phyloP scores from a whole-genome alignment of 768 basidiomycete species.

The Hydnomerulius pinastri region DNA sequence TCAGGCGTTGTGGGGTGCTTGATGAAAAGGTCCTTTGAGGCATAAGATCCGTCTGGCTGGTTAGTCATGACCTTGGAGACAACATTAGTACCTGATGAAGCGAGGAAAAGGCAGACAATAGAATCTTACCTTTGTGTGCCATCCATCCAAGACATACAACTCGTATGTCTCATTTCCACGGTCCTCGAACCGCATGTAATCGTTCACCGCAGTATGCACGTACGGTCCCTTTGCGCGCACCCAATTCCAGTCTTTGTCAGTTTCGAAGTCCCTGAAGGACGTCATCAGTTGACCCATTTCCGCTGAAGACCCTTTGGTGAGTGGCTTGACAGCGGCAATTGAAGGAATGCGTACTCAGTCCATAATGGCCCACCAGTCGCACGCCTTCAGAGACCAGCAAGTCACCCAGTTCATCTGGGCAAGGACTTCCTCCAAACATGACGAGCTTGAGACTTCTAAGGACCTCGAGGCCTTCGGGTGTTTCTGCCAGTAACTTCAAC shows the following conservation, averaged over 20 bases:
- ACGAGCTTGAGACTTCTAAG: conserved; percentile 50
- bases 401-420: conserved; percentile 57
- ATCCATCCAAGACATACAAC: conserved; percentile 51
- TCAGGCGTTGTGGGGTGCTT: conserved; percentile 44
- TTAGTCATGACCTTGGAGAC: conserved; percentile 34
- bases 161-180: conserved; percentile 46
- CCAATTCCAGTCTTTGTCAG: conserved; percentile 61
- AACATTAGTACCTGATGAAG: neutral
- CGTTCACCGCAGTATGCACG: conserved; percentile 13
- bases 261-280: conserved; percentile 47
- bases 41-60: conserved; percentile 53
- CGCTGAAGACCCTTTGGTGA: conserved; percentile 1
- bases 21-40: conserved; percentile 55
- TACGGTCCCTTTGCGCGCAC: conserved; percentile 36
- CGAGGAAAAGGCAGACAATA: neutral
- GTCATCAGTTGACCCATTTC: conserved; percentile 46
- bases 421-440: conserved; percentile 51
- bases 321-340: neutral
- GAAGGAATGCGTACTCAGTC: conserved; percentile 41
- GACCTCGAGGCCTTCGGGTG: conserved; percentile 42
- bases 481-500: conserved; percentile 50
- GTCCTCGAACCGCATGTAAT: conserved; percentile 46
- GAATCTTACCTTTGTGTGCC: conserved; percentile 46
- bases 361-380: conserved; percentile 49
- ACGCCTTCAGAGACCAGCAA: conserved; percentile 49